A percentile compares a stretch with the other conserved stretches of the same genome.
Evolutionary conservation across 176 grass and related monocot species (phyloP).

Genomic region (Otatea glauca): DNA sequence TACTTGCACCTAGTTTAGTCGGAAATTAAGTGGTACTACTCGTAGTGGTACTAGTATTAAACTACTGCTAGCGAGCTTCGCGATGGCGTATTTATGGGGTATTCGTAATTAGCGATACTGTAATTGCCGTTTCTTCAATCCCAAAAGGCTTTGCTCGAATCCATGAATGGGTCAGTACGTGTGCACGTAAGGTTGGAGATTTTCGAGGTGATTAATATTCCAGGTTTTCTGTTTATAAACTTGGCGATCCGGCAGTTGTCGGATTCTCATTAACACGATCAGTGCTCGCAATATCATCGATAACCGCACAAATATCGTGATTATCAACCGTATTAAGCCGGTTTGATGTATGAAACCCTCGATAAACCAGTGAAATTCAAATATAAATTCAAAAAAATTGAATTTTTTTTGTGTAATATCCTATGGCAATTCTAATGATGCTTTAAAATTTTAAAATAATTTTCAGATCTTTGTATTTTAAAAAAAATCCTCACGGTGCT

Average conservation of each 20-base stretch:
- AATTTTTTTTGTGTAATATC: too few species aligned
- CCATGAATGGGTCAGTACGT: background rate
- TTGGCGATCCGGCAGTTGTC: background rate
- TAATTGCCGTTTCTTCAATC: background rate
- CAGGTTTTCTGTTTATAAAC: background rate
- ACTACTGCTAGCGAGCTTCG: background rate
- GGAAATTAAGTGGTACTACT: background rate
- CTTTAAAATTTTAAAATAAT: too few species aligned
- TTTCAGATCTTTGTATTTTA: too few species aligned
- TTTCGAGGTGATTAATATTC: conserved; percentile 3
- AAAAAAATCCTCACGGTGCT: too few species aligned
- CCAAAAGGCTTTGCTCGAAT: conserved; percentile 3
- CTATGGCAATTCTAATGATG: too few species aligned
- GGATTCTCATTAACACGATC: background rate
- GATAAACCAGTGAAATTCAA: too few species aligned
- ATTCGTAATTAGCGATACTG: background rate
- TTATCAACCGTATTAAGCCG: too few species aligned
- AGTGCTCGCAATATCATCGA: too few species aligned
- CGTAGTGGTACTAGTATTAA: background rate
- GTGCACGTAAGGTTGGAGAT: background rate
- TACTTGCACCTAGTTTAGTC: background rate
- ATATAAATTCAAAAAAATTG: too few species aligned
- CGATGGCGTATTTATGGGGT: background rate
- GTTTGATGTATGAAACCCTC: too few species aligned
- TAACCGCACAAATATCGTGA: too few species aligned